Evolutionary conservation across 2,329 filamentous ascomycete genomes (phyloP), one percentile per base, ranked within the genome.

Genomic region (Colletotrichum australisinense): DNA sequence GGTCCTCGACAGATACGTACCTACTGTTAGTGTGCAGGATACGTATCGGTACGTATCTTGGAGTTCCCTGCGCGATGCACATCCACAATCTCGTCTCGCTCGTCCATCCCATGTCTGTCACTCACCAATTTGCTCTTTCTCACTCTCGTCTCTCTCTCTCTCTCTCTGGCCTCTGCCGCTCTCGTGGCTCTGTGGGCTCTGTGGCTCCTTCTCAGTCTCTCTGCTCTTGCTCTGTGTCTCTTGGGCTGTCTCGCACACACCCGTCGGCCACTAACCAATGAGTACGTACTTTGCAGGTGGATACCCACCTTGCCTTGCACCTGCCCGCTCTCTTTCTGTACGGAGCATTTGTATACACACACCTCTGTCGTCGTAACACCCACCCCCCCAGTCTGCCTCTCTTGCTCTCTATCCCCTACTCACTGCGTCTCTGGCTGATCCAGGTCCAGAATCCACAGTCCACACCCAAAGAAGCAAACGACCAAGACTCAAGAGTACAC

Each of bases 51-150:
- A 70, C 67, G 67, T 73, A 63, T 1, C 22, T 11, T 14, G 22
- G 5, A 4, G 35, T 57, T 46, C 63, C 63, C 52, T 65, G 63
- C 24, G 35, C 24, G 35, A 8, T 32, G 46, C 38, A 49, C 62
- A 71, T 65, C 32, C 71, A 73, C 59, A 73, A 71, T 73, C 67
- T 71, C 60, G 42, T 49, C 42, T 49, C 19, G 42, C 42, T 49
- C 42, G 46, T 55, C 58, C 59, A 38, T 69, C 70, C 67, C 66
- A 72, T 72, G 65, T 69, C 69, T 69, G 65, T 63, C 69, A 69
- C 69, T 69, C 65, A 38, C 32, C 62, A 64, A 64, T 63, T 53
- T 57, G 58, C 69, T 65, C 65, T 72, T 30, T 19, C 46, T 35
- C 65, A 72, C 58, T 28, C 53, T 22, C 11, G 22, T 28, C 53